Evolutionary conservation across 139 green algal species (phyloP), one percentile per base, ranked within the genome.

Genomic region (Micractinium sp.): DNA sequence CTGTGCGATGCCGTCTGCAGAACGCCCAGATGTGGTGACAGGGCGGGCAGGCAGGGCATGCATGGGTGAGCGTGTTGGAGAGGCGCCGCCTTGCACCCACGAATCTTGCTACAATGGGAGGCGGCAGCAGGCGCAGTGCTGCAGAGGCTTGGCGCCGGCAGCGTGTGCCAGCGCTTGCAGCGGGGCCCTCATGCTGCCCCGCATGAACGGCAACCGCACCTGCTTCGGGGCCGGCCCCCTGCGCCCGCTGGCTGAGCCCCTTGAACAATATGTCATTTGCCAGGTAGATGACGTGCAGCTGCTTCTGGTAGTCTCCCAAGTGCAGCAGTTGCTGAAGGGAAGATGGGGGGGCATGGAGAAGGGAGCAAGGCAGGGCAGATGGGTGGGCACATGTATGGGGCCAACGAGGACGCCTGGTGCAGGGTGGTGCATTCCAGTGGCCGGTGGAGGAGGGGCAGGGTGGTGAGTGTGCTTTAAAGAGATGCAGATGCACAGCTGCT

Each of bases 251-350:
- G 22, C 61, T 60, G 53, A 87, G 36, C 56, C 89, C 89, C 61
- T 97, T 96, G 82, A 98, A 97, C 36, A 99, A 87, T 36, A 98
- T 95, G 91, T 98, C 96, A 81, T 99, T 99, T 39, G 94, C 93
- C 47, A 99, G 93, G 90, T 98, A 99, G 25, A 99, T 86, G 13
- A 98, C 79, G 76, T 98, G 97, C 81, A 98, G 93, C 90, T 96
- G 93, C 86, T 88, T 84, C 4, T 96, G 92, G 69, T 93, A 93
- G 33, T 95, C 92, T 31, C 22, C 60, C 4, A 31, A 16, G 60
- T 66, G 31, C n/a, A 88, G 73, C 71, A 74, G 39, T 56, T 82
- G 85, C 85, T 88, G 85, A 69, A 88, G 71, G 27, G 12, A 14
- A 33, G n/a, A 33, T 0, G 81, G 33, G 61, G 75, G 1, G 60